Percentiles rank a stretch among this genome's conserved stretches.
These are phyloP conservation scores for Tephrocybe sp. DNA, from an alignment of 768 basidiomycete species.

Conservation along the genomic window DNA sequence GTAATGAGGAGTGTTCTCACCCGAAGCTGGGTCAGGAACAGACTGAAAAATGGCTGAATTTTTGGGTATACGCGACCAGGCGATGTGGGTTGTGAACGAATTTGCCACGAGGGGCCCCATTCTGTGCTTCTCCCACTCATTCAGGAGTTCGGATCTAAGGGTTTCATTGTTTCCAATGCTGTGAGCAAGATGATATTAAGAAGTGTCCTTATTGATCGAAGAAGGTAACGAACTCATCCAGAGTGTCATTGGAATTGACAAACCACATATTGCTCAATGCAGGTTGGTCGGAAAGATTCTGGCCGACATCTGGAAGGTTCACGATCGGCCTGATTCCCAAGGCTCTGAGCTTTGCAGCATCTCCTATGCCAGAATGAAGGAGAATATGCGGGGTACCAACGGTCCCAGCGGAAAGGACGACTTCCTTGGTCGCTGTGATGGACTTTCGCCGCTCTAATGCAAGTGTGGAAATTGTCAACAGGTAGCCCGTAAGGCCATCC, in stretches of 20 bases:
- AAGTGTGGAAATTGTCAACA: background rate
- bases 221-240: conserved; percentile 9
- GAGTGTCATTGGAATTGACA: conserved; percentile 27
- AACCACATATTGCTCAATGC: conserved; percentile 19
- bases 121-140: conserved; percentile 17
- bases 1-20: conserved; percentile 21
- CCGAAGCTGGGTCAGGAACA: conserved; percentile 26
- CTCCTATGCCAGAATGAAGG: conserved; percentile 34
- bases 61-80: conserved; percentile 20
- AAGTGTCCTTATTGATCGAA: no score
- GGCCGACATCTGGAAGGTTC: conserved; percentile 27
- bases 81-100: conserved; percentile 18
- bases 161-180: conserved; percentile 11
- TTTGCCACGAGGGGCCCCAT: conserved; percentile 19
- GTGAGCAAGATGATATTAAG: background rate
- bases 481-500: no score
- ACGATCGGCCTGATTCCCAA: conserved; percentile 23
- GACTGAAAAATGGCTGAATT: conserved; percentile 14
- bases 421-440: conserved; percentile 15
- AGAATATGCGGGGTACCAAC: conserved; percentile 33
- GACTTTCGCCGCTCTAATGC: background rate
- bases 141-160: conserved; percentile 15
- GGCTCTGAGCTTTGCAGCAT: conserved; percentile 14
- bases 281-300: conserved; percentile 30
- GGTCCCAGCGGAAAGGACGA: conserved; percentile 27